Evolutionary conservation across 176 grass and related monocot species (phyloP).

Genomic region (Dendrocalamus sinicus): DNA sequence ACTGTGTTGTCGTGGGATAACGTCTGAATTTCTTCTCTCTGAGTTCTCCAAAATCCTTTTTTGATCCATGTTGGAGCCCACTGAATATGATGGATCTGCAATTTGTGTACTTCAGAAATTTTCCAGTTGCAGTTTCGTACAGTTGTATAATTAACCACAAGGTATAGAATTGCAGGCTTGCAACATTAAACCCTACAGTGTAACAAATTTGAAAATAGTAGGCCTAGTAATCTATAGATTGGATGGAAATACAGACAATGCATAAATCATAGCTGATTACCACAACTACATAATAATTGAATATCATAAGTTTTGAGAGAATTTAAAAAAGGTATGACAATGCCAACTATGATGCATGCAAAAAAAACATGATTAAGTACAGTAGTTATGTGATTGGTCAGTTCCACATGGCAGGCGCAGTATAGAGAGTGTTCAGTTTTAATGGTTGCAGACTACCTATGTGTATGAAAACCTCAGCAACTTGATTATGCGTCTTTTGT

Average conservation of each 20-base stretch:
- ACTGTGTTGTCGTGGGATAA: slow-evolving; percentile 63
- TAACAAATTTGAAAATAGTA: slow-evolving; percentile 1
- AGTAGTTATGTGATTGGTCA: not conserved
- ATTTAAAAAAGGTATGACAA: slow-evolving; percentile 8
- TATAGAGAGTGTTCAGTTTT: slow-evolving; percentile 21
- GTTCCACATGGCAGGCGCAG: slow-evolving; percentile 36
- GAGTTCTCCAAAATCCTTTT: slow-evolving; percentile 36
- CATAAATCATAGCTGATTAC: no score
- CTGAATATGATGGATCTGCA: slow-evolving; percentile 81
- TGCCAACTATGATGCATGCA: slow-evolving; percentile 23
- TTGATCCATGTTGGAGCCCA: slow-evolving; percentile 25
- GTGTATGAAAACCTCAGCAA: no score
- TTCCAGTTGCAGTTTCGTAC: slow-evolving; percentile 30
- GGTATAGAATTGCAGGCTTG: not conserved
- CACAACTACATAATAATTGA: no score
- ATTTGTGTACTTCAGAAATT: slow-evolving; percentile 43
- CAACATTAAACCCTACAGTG: not conserved
- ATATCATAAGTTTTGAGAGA: no score
- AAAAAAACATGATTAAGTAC: not conserved
- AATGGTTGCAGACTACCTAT: slow-evolving; percentile 61
- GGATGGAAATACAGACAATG: no score
- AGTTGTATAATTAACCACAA: slow-evolving; percentile 31
- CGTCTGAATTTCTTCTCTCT: slow-evolving; percentile 50
- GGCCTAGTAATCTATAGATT: no score
- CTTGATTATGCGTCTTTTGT: no score